Conservation (phyloP, 306 rosid genomes). For the Phaseolus lunatus region DNA sequence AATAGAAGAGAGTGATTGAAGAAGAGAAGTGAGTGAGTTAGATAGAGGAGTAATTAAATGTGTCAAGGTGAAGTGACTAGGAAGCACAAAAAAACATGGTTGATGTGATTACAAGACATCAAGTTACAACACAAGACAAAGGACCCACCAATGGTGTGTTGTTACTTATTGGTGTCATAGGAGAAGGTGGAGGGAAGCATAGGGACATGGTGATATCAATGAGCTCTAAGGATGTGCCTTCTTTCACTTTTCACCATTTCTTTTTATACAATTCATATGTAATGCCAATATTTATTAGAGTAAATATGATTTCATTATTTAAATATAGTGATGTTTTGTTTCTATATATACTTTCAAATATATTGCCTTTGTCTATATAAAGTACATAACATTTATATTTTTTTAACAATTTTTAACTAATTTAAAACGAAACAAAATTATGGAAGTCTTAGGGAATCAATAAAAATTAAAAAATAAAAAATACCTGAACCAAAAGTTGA, state of each 20-base stretch:
- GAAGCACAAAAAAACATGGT: constrained; percentile 43
- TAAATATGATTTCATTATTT: no score
- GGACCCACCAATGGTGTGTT: constrained; percentile 35
- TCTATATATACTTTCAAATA: no score
- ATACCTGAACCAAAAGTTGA: no score
- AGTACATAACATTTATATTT: no score
- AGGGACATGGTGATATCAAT: neutral
- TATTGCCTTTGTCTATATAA: no score
- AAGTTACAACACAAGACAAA: constrained; percentile 20
- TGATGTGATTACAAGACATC: constrained; percentile 45
- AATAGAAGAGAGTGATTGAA: neutral
- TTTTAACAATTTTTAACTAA: no score
- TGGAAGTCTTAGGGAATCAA: no score
- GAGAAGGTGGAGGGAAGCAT: neutral
- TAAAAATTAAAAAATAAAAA: no score
- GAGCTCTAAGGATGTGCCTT: neutral
- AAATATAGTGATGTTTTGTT: no score
- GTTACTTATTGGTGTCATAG: neutral
- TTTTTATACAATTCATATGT: neutral
- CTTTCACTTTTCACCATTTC: neutral
- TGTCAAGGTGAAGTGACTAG: constrained; percentile 32
- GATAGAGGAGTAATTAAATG: constrained; percentile 2
- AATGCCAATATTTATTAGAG: neutral
- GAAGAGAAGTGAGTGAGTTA: neutral
- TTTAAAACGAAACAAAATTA: no score